Conservation (phyloP, 2,329 filamentous ascomycete species). For the Paraphoma sp. region DNA sequence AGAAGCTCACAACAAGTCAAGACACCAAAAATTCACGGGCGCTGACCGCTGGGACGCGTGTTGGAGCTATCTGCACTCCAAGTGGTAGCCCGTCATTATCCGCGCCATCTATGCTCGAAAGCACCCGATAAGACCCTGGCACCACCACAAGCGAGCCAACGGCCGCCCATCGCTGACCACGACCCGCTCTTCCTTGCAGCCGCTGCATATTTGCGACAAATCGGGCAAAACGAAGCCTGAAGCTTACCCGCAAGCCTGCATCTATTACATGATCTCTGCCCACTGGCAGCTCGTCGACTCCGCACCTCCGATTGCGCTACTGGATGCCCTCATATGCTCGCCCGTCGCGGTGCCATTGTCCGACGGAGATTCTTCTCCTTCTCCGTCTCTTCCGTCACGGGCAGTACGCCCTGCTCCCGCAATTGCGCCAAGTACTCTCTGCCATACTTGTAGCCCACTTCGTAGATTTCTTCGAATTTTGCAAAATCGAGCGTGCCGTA, state of each 20-base stretch:
- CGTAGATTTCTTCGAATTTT: slow-evolving; percentile 97
- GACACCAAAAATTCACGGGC: neutral
- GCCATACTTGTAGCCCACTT: slow-evolving; percentile 85
- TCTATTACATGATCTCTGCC: slow-evolving; percentile 27
- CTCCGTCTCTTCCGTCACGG: slow-evolving; percentile 59
- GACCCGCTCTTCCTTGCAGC: slow-evolving; percentile 15
- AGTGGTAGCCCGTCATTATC: slow-evolving; percentile 23
- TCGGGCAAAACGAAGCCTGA: slow-evolving; percentile 23
- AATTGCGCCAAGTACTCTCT: slow-evolving; percentile 79
- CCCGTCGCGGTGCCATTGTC: slow-evolving; percentile 59
- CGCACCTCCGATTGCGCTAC: slow-evolving; percentile 7
- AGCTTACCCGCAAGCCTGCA: neutral
- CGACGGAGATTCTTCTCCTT: slow-evolving; percentile 58
- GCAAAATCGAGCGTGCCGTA: slow-evolving; percentile 96
- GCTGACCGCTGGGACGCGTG: neutral
- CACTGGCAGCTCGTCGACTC: slow-evolving; percentile 9
- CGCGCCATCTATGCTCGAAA: slow-evolving; percentile 5
- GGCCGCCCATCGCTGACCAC: slow-evolving; percentile 16
- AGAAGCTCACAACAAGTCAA: slow-evolving; percentile 7
- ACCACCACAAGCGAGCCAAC: slow-evolving; percentile 7
- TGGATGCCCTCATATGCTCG: slow-evolving; percentile 47
- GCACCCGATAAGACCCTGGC: slow-evolving; percentile 17
- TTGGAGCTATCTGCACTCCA: slow-evolving; percentile 5
- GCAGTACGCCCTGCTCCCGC: slow-evolving; percentile 78
- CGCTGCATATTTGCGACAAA: slow-evolving; percentile 16